Conservation (phyloP, 108 stramenopile genomes). For the Cylindrotheca closterium region DNA sequence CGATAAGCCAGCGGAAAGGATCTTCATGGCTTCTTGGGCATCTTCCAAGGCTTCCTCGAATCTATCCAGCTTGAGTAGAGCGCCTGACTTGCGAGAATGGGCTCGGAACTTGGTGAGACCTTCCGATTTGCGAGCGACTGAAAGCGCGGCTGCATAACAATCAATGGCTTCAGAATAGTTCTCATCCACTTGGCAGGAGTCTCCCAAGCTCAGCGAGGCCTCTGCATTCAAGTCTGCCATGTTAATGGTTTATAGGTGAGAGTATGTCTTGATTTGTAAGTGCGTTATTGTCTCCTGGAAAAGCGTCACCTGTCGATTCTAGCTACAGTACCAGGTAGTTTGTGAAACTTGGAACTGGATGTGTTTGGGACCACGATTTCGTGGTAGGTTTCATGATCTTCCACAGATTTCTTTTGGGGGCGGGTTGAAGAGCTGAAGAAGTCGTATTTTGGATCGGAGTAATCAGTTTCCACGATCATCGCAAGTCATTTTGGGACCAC, state of each 20-base stretch:
- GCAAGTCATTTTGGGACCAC: too few species aligned
- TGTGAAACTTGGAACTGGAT: too few species aligned
- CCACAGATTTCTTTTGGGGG: too few species aligned
- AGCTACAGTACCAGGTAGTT: too few species aligned
- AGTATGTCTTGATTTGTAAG: too few species aligned
- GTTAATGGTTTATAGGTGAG: not conserved
- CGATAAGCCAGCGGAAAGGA: conserved; percentile 15
- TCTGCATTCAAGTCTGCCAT: conserved; percentile 13
- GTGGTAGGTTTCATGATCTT: too few species aligned
- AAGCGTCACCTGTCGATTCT: too few species aligned
- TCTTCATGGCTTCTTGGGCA: conserved; percentile 53
- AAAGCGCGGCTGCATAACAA: conserved; percentile 68
- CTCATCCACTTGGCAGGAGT: conserved; percentile 71
- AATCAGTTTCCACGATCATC: too few species aligned
- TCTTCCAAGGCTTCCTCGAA: conserved; percentile 71
- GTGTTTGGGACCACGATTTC: too few species aligned
- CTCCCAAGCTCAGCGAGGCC: conserved; percentile 37
- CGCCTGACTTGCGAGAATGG: conserved; percentile 62
- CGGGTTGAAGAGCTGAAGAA: too few species aligned
- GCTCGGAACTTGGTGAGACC: conserved; percentile 43
- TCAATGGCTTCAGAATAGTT: conserved; percentile 56
- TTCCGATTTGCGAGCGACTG: conserved; percentile 27
- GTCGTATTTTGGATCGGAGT: too few species aligned
- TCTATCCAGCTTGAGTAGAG: conserved; percentile 59
- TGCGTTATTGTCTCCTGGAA: too few species aligned